Percentiles rank a stretch among this genome's conserved stretches.
phyloP scores from a whole-genome alignment of 2,329 filamentous ascomycete species.

The Cryphonectria parasitica region DNA sequence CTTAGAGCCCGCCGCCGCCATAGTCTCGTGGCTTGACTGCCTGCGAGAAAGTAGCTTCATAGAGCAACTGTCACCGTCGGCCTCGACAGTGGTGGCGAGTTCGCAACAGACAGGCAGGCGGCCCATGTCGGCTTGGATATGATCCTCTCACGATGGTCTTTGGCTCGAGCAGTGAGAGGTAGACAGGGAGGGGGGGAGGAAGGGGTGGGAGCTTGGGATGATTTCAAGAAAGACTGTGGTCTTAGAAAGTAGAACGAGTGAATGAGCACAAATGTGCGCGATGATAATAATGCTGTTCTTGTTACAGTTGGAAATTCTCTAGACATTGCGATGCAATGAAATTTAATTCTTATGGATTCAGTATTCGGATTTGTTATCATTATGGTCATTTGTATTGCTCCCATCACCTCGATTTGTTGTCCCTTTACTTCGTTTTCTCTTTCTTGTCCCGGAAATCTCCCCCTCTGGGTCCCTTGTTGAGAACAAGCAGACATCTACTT shows the following conservation, averaged over 20 bases:
- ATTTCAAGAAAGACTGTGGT: neutral
- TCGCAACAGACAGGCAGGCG: neutral
- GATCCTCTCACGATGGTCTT: neutral
- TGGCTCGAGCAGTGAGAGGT: too few species aligned
- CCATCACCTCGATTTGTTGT: too few species aligned
- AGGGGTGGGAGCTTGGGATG: neutral
- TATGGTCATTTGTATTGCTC: too few species aligned
- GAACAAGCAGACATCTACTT: neutral
- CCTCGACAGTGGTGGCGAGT: neutral
- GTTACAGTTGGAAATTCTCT: neutral
- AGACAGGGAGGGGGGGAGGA: too few species aligned
- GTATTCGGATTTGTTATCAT: neutral
- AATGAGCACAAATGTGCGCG: neutral
- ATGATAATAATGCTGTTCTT: neutral
- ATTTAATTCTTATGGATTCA: neutral
- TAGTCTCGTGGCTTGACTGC: neutral
- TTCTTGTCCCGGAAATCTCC: too few species aligned
- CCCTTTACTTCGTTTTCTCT: neutral
- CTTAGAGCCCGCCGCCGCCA: conserved; percentile 8
- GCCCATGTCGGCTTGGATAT: conserved; percentile 20
- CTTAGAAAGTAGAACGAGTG: too few species aligned
- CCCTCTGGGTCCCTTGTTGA: too few species aligned
- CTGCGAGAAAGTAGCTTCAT: conserved; percentile 2
- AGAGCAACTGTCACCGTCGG: neutral
- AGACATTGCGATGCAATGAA: too few species aligned